These are phyloP conservation scores for Solanum chilense DNA, from an alignment of 257 asterid species.

Conservation along the genomic window DNA sequence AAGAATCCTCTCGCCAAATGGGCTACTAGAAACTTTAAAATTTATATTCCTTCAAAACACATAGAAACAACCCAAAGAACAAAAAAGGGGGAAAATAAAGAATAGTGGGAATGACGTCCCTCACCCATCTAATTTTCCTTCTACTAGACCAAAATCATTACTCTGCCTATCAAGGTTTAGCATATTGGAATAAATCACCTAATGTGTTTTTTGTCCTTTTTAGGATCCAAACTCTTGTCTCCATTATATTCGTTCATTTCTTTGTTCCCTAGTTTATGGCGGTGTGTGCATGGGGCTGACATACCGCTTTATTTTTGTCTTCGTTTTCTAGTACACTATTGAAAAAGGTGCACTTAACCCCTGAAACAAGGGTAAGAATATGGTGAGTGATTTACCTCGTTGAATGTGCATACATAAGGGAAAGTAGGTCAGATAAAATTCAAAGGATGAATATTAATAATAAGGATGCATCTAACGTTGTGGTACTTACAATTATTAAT, in stretches of 20 bases:
- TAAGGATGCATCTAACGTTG: neutral
- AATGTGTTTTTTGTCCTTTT: neutral
- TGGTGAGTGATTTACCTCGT: neutral
- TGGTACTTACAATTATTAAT: neutral
- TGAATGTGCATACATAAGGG: neutral
- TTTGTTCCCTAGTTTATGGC: neutral
- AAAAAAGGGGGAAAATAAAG: neutral
- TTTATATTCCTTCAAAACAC: no score
- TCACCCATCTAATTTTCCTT: neutral
- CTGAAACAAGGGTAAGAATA: neutral
- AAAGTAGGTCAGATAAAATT: neutral
- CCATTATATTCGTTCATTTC: neutral
- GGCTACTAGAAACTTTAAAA: no score
- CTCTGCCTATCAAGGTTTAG: neutral
- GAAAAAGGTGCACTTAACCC: neutral
- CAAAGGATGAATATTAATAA: neutral
- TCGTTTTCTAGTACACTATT: no score
- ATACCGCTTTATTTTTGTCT: neutral
- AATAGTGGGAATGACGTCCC: neutral
- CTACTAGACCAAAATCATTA: neutral
- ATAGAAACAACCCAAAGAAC: neutral
- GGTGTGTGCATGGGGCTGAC: neutral
- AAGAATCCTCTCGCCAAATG: no score
- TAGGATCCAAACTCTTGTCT: neutral
- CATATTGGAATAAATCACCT: neutral